phyloP scores from a whole-genome alignment of 495 filamentous ascomycete species.

The Copromyces sp. region DNA sequence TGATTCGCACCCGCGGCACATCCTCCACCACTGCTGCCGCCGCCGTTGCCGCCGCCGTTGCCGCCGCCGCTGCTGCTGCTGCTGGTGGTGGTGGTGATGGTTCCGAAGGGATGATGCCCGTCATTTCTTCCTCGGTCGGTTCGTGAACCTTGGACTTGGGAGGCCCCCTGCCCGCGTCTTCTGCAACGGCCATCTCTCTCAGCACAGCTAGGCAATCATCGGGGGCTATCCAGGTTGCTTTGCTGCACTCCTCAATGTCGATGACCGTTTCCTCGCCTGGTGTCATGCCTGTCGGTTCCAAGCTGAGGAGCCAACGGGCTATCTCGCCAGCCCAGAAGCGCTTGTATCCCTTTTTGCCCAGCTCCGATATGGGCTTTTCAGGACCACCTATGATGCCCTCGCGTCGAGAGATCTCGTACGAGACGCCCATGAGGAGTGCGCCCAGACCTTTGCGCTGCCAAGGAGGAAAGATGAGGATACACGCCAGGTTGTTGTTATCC shows the following conservation, averaged over 20 bases:
- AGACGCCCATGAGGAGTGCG: constrained; percentile 81
- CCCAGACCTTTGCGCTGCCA: constrained; percentile 88
- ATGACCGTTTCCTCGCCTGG: constrained; percentile 22
- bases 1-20: constrained; percentile 39
- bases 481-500: constrained; percentile 97
- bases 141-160: constrained; percentile 11
- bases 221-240: constrained; percentile 63
- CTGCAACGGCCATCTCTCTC: constrained; percentile 64
- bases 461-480: constrained; percentile 91
- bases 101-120: constrained; percentile 6
- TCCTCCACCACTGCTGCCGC: constrained; percentile 7
- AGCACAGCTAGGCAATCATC: constrained; percentile 77
- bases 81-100: background rate
- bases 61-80: background rate
- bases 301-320: constrained; percentile 48
- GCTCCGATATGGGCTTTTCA: constrained; percentile 81
- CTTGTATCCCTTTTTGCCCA: constrained; percentile 70
- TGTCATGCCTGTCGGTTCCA: constrained; percentile 20
- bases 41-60: background rate
- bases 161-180: constrained; percentile 41
- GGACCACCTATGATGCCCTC: constrained; percentile 84
- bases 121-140: constrained; percentile 12
- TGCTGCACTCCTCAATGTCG: constrained; percentile 32
- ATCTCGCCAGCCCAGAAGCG: constrained; percentile 78
- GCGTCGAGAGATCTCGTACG: constrained; percentile 81